These are phyloP conservation scores for Schizosaccharomyces osmophilus DNA, from an alignment of 805 yeast species.

Conservation along the genomic window DNA sequence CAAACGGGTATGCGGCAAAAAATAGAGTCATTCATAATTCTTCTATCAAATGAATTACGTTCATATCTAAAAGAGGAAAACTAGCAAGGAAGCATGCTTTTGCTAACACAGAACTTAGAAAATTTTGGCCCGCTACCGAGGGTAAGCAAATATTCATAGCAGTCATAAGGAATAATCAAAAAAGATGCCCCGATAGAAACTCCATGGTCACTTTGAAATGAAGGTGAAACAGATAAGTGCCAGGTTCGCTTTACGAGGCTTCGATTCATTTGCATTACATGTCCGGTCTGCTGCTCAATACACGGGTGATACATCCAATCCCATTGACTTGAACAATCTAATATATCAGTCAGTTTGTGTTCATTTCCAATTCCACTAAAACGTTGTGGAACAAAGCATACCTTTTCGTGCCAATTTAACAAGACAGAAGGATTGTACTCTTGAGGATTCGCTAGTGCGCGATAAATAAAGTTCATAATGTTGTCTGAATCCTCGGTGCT, in stretches of 20 bases:
- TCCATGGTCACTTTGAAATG: neutral
- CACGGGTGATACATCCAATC: conserved; percentile 1
- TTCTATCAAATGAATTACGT: neutral
- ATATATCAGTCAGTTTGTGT: no score
- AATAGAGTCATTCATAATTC: neutral
- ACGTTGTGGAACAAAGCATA: neutral
- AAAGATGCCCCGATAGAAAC: neutral
- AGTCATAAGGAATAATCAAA: neutral
- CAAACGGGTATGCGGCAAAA: neutral
- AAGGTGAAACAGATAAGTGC: no score
- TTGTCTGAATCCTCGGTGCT: conserved; percentile 44
- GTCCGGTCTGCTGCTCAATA: neutral
- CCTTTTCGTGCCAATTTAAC: conserved; percentile 76
- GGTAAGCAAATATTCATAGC: neutral
- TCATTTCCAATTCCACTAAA: neutral
- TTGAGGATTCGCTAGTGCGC: conserved; percentile 49
- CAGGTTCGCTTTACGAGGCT: no score
- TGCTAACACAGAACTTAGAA: neutral
- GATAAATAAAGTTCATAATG: conserved; percentile 62
- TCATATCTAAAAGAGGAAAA: no score
- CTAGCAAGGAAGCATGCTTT: neutral
- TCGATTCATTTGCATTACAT: neutral
- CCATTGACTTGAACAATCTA: conserved; percentile 1
- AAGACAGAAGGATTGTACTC: conserved; percentile 38
- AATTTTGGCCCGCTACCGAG: neutral